Percentiles rank a stretch among this genome's conserved stretches.
Conservation (phyloP, 164 flowering plant species). For the Nelumbo lutea region DNA sequence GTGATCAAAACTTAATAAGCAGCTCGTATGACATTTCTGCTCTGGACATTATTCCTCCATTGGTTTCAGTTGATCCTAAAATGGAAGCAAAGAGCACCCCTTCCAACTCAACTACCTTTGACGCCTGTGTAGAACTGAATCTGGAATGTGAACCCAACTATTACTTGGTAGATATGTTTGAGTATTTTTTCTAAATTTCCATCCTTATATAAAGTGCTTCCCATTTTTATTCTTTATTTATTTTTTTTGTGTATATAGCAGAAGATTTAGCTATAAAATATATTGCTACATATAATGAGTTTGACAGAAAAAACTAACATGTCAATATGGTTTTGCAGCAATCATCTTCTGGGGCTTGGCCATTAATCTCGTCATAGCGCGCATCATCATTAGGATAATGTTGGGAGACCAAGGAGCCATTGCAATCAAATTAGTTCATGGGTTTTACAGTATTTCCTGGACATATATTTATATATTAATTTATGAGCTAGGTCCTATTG, state of each 20-base stretch:
- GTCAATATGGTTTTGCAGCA: constrained; percentile 10
- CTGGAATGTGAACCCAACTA: constrained; percentile 31
- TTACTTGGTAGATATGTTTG: constrained; percentile 38
- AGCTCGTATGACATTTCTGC: constrained; percentile 1
- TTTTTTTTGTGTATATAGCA: neutral
- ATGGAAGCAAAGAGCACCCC: neutral
- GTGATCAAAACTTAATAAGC: neutral
- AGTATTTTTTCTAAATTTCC: constrained; percentile 20
- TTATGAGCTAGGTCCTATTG: too few relatives aligned
- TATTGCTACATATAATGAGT: neutral
- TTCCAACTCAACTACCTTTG: neutral
- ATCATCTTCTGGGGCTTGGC: constrained; percentile 13
- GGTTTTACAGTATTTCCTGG: too few relatives aligned
- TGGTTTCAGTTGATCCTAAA: constrained; percentile 15
- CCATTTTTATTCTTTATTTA: neutral
- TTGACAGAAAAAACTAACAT: neutral
- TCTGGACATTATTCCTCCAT: constrained; percentile 13
- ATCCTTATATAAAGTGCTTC: neutral
- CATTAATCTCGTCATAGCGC: constrained; percentile 4
- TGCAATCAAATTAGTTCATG: too few relatives aligned
- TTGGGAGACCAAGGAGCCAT: too few relatives aligned
- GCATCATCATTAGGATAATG: too few relatives aligned
- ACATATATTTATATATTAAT: too few relatives aligned
- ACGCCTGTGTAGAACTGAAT: constrained; percentile 16
- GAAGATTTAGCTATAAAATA: neutral